Conservation (phyloP, 2,329 filamentous ascomycete species). For the Tolypocladium ovalisporum region DNA sequence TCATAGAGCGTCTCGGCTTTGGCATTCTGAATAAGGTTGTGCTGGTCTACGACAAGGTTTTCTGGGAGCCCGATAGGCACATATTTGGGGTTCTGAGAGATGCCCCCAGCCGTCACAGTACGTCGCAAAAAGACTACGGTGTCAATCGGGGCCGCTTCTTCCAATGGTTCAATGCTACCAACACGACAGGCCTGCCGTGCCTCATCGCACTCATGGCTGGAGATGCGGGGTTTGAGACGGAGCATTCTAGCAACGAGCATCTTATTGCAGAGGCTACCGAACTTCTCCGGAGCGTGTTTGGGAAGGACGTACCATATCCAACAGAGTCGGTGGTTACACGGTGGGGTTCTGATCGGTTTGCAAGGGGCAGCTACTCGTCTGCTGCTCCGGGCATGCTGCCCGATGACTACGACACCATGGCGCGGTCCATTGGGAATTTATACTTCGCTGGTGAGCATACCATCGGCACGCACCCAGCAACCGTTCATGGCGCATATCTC, state of each 20-base stretch:
- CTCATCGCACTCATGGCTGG: conserved; percentile 92
- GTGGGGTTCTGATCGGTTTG: conserved; percentile 85
- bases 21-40: conserved; percentile 94
- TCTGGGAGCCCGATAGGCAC: conserved; percentile 83
- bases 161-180: conserved; percentile 92
- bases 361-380: conserved; percentile 91
- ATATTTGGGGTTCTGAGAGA: conserved; percentile 89
- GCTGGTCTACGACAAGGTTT: conserved; percentile 75
- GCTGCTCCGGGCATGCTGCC: conserved; percentile 72
- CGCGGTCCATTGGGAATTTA: conserved; percentile 70
- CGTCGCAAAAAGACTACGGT: conserved; percentile 70
- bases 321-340: conserved; percentile 81
- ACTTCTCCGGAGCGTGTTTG: conserved; percentile 69
- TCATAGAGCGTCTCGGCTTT: conserved; percentile 78
- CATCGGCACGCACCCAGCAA: conserved; percentile 89
- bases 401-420: conserved; percentile 90
- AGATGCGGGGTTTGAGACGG: conserved; percentile 82
- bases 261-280: conserved; percentile 73
- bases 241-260: conserved; percentile 61
- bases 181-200: conserved; percentile 78
- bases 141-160: conserved; percentile 83
- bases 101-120: conserved; percentile 56
- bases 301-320: conserved; percentile 59
- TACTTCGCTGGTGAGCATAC: conserved; percentile 97
- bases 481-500: conserved; percentile 91